phyloP scores from a whole-genome alignment of 352 stramenopile species.

The Phytophthora macrochlamydospora region DNA sequence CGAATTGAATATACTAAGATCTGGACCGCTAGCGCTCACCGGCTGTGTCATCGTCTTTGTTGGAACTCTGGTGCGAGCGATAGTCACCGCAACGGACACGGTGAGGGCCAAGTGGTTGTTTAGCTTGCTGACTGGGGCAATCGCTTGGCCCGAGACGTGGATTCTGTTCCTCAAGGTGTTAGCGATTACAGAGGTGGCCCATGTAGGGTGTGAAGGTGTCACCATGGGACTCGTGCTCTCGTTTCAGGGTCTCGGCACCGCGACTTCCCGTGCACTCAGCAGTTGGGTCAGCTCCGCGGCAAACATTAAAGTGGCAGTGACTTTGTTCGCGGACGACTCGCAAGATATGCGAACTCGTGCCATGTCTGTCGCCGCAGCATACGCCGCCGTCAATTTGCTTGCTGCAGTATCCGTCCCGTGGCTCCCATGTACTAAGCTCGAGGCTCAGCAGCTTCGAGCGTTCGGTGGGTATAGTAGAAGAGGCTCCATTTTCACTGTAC shows the following conservation, averaged over 20 bases:
- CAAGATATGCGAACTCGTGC: conserved; percentile 27
- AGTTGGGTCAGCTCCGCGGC: conserved; percentile 32
- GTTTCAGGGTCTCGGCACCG: conserved; percentile 43
- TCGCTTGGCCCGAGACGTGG: conserved; percentile 45
- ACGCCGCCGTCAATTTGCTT: conserved; percentile 38
- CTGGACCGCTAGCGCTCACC: conserved; percentile 28
- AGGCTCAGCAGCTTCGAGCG: conserved; percentile 45
- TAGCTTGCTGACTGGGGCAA: conserved; percentile 24
- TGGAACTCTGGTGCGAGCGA: conserved; percentile 32
- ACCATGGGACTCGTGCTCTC: conserved; percentile 59
- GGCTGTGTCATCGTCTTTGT: conserved; percentile 36
- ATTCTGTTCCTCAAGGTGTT: conserved; percentile 48
- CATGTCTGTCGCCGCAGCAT: conserved; percentile 21
- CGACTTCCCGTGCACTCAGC: conserved; percentile 32
- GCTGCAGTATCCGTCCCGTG: conserved; percentile 24
- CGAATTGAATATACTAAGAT: too few species aligned
- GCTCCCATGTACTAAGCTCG: conserved; percentile 46
- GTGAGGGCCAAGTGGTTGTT: conserved; percentile 54
- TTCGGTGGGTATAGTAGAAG: conserved; percentile 35
- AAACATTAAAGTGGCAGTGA: conserved; percentile 20
- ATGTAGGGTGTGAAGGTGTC: conserved; percentile 55
- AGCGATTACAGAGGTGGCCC: conserved; percentile 56
- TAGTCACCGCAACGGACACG: conserved; percentile 41
- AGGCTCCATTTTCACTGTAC: conserved; percentile 31
- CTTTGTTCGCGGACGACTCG: conserved; percentile 31